Evolutionary conservation across 306 rosid genomes (phyloP).

Genomic region (Abrus precatorius): DNA sequence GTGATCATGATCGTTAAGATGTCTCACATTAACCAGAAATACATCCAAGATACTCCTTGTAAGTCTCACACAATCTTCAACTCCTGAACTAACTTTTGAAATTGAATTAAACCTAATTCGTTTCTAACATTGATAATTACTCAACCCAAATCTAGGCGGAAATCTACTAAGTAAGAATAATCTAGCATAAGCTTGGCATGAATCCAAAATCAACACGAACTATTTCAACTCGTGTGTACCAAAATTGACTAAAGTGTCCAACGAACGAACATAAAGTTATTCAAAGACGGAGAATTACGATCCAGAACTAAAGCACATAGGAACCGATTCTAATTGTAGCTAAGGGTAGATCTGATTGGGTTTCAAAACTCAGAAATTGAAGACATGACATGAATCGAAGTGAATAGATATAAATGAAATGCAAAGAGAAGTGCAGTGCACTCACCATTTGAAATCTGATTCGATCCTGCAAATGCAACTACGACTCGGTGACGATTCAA

Average conservation of each 20-base stretch:
- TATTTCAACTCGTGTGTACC: background rate
- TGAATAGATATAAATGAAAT: background rate
- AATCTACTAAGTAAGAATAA: background rate
- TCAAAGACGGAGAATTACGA: background rate
- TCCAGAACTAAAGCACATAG: background rate
- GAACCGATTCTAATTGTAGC: background rate
- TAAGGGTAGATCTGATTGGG: background rate
- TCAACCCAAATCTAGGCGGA: background rate
- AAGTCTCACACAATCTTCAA: no score
- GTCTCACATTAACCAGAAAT: no score
- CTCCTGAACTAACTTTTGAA: no score
- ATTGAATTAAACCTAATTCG: no score
- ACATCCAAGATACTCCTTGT: no score
- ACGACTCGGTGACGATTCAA: no score
- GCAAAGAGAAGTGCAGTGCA: no score
- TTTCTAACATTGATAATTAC: background rate
- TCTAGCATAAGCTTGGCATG: background rate
- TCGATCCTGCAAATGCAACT: background rate
- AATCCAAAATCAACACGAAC: background rate
- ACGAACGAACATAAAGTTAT: background rate
- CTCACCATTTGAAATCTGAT: slow-evolving; percentile 1
- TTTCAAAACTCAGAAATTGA: background rate
- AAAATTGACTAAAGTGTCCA: slow-evolving; percentile 19
- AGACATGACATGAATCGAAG: background rate
- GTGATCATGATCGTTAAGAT: no score